Conservation (phyloP, 2,329 filamentous ascomycete species). For the Clarireedia monteithiana region DNA sequence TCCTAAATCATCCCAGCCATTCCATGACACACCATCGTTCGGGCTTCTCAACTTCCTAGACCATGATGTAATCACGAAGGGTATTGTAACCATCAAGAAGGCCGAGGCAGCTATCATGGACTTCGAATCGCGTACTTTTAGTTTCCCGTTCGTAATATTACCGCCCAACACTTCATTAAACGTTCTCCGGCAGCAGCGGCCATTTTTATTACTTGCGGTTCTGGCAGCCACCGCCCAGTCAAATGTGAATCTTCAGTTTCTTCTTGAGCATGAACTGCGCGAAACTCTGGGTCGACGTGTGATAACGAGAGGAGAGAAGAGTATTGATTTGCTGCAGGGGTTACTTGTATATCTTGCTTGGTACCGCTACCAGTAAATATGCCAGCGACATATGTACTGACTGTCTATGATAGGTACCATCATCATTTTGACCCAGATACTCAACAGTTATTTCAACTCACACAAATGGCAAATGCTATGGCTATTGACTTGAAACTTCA, state of each 20-base stretch:
- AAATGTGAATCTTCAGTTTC: conserved; percentile 42
- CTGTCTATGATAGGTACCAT: conserved; percentile 22
- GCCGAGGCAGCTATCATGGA: conserved; percentile 14
- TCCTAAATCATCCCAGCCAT: conserved; percentile 26
- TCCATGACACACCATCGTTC: conserved; percentile 42
- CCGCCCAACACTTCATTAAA: conserved; percentile 36
- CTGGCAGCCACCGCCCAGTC: conserved; percentile 41
- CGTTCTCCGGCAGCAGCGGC: conserved; percentile 37
- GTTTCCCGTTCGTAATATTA: conserved; percentile 22
- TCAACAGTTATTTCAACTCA: conserved; percentile 29
- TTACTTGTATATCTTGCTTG: conserved; percentile 50
- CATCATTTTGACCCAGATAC: conserved; percentile 25
- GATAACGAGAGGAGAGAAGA: conserved; percentile 49
- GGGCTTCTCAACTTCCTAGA: conserved; percentile 25
- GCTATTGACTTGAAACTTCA: conserved; percentile 26
- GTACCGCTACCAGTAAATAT: conserved; percentile 31
- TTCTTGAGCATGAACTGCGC: conserved; percentile 51
- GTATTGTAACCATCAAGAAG: conserved; percentile 11
- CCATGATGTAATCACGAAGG: conserved; percentile 14
- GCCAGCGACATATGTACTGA: background rate
- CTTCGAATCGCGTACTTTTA: conserved; percentile 10
- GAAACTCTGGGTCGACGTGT: conserved; percentile 49
- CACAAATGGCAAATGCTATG: conserved; percentile 27
- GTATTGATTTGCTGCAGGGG: conserved; percentile 48
- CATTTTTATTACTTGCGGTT: conserved; percentile 48